Evolutionary conservation across 164 flowering plant species (phyloP).

Genomic region (Cinnamomum micranthum): DNA sequence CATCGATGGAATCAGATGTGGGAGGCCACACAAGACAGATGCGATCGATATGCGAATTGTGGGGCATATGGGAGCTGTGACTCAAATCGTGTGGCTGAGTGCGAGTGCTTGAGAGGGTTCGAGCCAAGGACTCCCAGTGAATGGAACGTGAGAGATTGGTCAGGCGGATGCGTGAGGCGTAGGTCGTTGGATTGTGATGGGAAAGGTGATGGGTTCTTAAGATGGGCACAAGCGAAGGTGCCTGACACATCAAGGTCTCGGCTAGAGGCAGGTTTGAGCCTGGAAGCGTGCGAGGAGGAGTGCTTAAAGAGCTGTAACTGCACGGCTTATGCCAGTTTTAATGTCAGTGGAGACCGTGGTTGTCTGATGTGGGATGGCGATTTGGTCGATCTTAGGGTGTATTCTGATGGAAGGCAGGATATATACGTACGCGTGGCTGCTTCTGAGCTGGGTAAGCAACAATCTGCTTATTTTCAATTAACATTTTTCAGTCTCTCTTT

Average conservation of each 20-base stretch:
- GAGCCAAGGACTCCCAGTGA: conserved; percentile 21
- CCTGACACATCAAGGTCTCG: conserved; percentile 1
- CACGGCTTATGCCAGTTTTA: conserved; percentile 24
- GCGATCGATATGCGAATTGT: no score
- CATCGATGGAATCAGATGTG: no score
- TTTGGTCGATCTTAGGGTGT: conserved; percentile 21
- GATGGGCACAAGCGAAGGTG: conserved; percentile 8
- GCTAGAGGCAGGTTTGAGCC: neutral
- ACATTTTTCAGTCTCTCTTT: neutral
- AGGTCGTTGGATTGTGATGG: conserved; percentile 14
- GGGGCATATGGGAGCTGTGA: conserved; percentile 13
- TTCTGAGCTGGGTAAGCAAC: neutral
- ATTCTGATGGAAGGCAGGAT: conserved; percentile 17
- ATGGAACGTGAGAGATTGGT: conserved; percentile 26
- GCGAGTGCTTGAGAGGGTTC: conserved; percentile 37
- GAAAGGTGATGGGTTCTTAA: conserved; percentile 9
- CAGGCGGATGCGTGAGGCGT: conserved; percentile 20
- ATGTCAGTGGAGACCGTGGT: conserved; percentile 21
- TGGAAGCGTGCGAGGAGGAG: neutral
- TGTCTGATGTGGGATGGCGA: conserved; percentile 29
- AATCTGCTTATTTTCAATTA: neutral
- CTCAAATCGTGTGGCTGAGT: conserved; percentile 14
- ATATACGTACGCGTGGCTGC: conserved; percentile 26
- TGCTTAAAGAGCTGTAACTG: conserved; percentile 36
- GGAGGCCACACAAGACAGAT: no score